Evolutionary conservation across 345 rosid species (phyloP).

Genomic region (Eucalyptus polyanthemos): DNA sequence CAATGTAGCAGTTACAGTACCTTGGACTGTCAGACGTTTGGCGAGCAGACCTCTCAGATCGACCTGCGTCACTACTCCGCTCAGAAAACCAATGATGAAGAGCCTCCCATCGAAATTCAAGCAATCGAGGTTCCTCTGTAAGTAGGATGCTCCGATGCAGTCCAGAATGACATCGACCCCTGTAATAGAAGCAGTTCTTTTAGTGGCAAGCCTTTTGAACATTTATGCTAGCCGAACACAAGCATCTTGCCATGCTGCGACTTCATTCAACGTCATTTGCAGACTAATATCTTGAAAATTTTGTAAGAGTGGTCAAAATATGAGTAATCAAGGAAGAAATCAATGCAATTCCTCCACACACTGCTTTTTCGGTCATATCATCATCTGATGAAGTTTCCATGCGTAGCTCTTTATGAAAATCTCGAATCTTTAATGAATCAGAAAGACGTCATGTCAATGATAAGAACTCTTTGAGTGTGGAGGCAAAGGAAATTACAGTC

Average conservation of each 20-base stretch:
- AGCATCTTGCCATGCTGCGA: not conserved
- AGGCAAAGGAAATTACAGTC: not conserved
- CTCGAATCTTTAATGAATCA: not conserved
- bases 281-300: not conserved
- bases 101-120: conserved; percentile 78
- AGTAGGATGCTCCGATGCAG: conserved; percentile 70
- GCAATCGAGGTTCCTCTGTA: conserved; percentile 68
- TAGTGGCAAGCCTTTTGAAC: not conserved
- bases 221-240: not conserved
- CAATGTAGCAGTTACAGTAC: conserved; percentile 6
- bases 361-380: not conserved
- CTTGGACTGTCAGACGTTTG: conserved; percentile 82
- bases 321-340: not conserved
- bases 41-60: conserved; percentile 43
- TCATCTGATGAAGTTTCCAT: not conserved
- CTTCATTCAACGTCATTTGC: not conserved
- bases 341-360: not conserved
- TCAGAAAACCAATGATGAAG: conserved; percentile 61
- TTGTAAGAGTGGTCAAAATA: not conserved
- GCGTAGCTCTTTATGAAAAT: not conserved
- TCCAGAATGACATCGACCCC: conserved; percentile 84
- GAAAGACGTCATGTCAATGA: not conserved
- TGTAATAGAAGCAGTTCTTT: not conserved
- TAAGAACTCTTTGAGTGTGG: not conserved
- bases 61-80: conserved; percentile 51